Evolutionary conservation across 2,329 filamentous ascomycete species (phyloP), one percentile per base, ranked within the genome.

Genomic region (Claviceps africana): DNA sequence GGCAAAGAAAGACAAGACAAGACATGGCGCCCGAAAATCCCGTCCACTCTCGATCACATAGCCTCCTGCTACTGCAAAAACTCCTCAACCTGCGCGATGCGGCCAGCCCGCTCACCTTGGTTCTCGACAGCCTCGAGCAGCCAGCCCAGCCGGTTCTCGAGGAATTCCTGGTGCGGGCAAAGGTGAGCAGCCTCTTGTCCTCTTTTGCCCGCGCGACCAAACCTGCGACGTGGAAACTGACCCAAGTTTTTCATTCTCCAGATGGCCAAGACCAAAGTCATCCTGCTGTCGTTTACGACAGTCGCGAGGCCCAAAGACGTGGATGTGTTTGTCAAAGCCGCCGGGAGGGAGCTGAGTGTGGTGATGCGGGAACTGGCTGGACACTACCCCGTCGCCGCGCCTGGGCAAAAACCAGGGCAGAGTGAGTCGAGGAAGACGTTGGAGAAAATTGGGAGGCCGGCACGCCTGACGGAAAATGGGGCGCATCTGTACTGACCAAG

Each of bases 41-140:
- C 45, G 71, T 77, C 47, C 87, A 95, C 62, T 77, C 86, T 31
- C 80, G 88, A 57, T 90, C 88, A 21, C 89, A 95, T 67, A 90
- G 89, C 64, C 71, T 94, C 22, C 78, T 95, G 2, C 74, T 95
- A 2, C 82, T 95, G 52, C 86, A 89, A 56, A 90, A 88, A 63
- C 73, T 95, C 2, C 74, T 95, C 56, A 87, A 83, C 62, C 73
- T 88, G 52, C 79, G 88, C 56, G 86, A 93, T 66, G 82, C 81
- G 53, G 82, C 85, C 15, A 95, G 88, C 48, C 91, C 91, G 2
- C 81, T 97, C 61, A 96, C 90, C 0, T 72, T 97, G 28, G 69
- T 96, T 3, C 74, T 95, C 53, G 91, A 97, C 67, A 87, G 77
- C 35, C 73, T 96, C 31, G 88, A 95, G 69, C 89, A 95, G 68